Evolutionary conservation across 169 alveolate genomes (phyloP).

Genomic region (Cryptosporidium viatorum): DNA sequence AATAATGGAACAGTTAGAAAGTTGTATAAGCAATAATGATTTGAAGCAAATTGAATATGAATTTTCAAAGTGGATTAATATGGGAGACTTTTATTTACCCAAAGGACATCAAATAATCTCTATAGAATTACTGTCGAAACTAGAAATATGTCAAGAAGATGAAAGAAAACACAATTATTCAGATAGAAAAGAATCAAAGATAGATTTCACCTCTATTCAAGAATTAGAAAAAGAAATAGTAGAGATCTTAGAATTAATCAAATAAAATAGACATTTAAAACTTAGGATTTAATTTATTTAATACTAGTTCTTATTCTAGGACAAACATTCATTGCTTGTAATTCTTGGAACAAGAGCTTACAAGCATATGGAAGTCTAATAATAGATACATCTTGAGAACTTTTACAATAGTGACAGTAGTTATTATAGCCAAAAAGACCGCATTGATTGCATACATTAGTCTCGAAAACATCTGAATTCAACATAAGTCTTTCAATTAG

Average conservation of each 20-base stretch:
- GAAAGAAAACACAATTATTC: neutral
- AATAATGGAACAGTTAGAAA: neutral
- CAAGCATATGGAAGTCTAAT: constrained; percentile 93
- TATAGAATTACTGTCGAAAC: neutral
- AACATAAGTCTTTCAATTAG: constrained; percentile 97
- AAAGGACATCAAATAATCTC: constrained; percentile 11
- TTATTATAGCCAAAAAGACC: constrained; percentile 95
- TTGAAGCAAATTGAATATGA: neutral
- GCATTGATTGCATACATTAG: constrained; percentile 94
- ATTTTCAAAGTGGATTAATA: constrained; percentile 13
- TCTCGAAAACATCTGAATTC: constrained; percentile 96
- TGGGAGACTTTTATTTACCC: constrained; percentile 25
- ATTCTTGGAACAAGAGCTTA: constrained; percentile 90
- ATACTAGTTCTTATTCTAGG: constrained; percentile 81
- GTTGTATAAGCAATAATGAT: neutral
- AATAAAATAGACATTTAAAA: neutral
- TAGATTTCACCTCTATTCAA: neutral
- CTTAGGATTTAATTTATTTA: neutral
- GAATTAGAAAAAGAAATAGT: neutral
- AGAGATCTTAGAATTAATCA: neutral
- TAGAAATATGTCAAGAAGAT: neutral
- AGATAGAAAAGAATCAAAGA: neutral
- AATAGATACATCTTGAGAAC: constrained; percentile 82
- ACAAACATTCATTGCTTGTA: constrained; percentile 90
- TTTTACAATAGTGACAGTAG: constrained; percentile 94